Base-by-base conservation (phyloP, 139 green algal species). In the Pycnococcus provasolii region DNA sequence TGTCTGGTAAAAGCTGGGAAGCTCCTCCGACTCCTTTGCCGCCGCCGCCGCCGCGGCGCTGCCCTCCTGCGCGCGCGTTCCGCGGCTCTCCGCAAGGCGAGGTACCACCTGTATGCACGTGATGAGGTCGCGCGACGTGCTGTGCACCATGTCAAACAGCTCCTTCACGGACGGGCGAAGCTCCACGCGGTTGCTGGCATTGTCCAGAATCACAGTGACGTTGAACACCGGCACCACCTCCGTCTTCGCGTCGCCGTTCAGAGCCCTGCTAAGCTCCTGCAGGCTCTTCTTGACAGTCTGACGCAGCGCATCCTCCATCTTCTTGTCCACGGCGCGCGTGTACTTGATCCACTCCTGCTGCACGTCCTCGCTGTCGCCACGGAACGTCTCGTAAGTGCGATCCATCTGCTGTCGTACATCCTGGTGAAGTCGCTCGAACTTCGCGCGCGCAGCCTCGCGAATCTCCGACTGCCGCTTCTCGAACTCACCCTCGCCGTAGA, bases 161-260 rank as follows among this genome's bases (percentile, higher is more conserved):
- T 85, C 77, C 72, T 91, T 81, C 62, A 90, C 78, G 44, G 76
- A 81, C 15, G 84, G 87, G 46, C 62, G 66, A 54, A 93, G 73
- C 82, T 91, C 79, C 78, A 90, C 85, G n/a, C 61, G 72, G 5
- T 66, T 82, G 39, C 77, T 80, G 70, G 86, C 74, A 40, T 74
- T 77, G 6, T 83, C 78, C 13, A 88, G 67, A 0, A 77, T 66
- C 58, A 91, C 75, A 15, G 63, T 80, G 0, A 88, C 78, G 61
- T 83, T 79, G 80, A 94, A 95, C 43, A 94, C 79, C 7, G 89
- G 88, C 39, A 81, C 47, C 39, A 80, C 73, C 42, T 80, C 73
- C 2, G 83, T 89, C 79, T 88, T 89, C 53, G 66, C 79, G 72
- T 93, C 86, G 3, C 88, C 88, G 50, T 91, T 91, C 3, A 96